phyloP scores from a whole-genome alignment of 257 asterid genomes.

The Nicotiana sylvestris region DNA sequence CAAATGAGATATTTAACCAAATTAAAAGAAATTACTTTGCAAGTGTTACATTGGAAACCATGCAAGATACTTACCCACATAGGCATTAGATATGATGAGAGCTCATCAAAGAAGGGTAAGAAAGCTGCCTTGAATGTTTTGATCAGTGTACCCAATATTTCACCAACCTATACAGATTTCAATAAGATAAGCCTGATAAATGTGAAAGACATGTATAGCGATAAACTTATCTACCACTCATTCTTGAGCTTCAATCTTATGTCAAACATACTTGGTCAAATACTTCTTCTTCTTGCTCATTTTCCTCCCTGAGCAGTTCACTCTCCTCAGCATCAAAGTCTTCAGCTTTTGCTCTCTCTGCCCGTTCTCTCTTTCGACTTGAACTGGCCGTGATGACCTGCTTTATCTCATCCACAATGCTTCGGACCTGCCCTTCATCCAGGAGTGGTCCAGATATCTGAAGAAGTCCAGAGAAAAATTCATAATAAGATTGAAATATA shows the following conservation, averaged over 20 bases:
- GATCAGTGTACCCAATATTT: constrained; percentile 83
- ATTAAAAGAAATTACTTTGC: background rate
- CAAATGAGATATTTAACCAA: background rate
- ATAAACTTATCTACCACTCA: background rate
- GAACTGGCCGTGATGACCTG: constrained; percentile 92
- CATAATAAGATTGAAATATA: background rate
- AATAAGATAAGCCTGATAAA: background rate
- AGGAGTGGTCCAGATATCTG: constrained; percentile 86
- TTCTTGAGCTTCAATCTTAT: background rate
- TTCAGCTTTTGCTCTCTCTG: constrained; percentile 94
- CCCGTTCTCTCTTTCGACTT: constrained; percentile 74
- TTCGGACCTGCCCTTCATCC: constrained; percentile 88
- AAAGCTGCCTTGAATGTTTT: constrained; percentile 85
- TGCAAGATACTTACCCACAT: constrained; percentile 80
- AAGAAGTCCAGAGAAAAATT: constrained; percentile 14
- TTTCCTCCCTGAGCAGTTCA: constrained; percentile 90
- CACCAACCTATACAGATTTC: constrained; percentile 72
- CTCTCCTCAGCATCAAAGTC: constrained; percentile 99
- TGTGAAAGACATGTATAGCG: background rate
- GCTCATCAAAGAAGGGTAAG: constrained; percentile 94
- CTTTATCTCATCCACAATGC: constrained; percentile 89
- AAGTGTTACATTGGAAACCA: background rate
- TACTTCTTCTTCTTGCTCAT: constrained; percentile 98
- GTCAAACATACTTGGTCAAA: constrained; percentile 78
- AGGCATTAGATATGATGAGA: constrained; percentile 83